A percentile compares a stretch with the other conserved stretches of the same genome.
Evolutionary conservation across 2,329 filamentous ascomycete species (phyloP).

Genomic region (Fusarium sublunatum): DNA sequence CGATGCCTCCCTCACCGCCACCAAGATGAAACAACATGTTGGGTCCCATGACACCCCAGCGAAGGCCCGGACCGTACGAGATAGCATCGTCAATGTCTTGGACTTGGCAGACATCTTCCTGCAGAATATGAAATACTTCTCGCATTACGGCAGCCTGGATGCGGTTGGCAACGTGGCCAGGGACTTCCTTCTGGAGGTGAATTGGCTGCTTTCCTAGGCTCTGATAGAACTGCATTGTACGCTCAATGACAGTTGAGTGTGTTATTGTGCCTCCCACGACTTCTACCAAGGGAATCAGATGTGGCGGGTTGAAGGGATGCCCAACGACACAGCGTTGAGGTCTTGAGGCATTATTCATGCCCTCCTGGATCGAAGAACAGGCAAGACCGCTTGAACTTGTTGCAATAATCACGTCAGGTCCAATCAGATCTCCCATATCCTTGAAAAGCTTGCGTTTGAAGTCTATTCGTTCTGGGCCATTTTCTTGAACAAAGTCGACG

Average conservation of each 20-base stretch:
- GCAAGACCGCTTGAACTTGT: constrained; percentile 23
- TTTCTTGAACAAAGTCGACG: constrained; percentile 15
- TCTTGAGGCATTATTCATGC: not conserved
- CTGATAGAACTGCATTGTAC: constrained; percentile 10
- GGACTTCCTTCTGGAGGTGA: constrained; percentile 22
- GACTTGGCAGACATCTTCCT: constrained; percentile 16
- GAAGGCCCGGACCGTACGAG: constrained; percentile 17
- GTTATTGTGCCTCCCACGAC: constrained; percentile 21
- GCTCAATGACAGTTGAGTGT: not conserved
- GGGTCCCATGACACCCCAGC: constrained; percentile 27
- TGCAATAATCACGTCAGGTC: constrained; percentile 3
- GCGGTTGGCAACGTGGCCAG: constrained; percentile 22
- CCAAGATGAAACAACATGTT: constrained; percentile 25
- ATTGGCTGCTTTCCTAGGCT: constrained; percentile 16
- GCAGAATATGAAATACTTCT: constrained; percentile 17
- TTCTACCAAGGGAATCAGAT: constrained; percentile 25
- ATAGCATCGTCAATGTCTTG: constrained; percentile 25
- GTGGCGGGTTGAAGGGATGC: constrained; percentile 19
- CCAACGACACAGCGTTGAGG: constrained; percentile 22
- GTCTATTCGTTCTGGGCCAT: constrained; percentile 19
- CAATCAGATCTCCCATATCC: constrained; percentile 6
- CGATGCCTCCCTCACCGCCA: constrained; percentile 24
- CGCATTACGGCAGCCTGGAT: constrained; percentile 28
- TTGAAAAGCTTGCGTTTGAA: constrained; percentile 20
- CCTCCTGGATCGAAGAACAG: constrained; percentile 24